Evolutionary conservation across 305 asterid genomes (phyloP).

Genomic region (Striga hermonthica): DNA sequence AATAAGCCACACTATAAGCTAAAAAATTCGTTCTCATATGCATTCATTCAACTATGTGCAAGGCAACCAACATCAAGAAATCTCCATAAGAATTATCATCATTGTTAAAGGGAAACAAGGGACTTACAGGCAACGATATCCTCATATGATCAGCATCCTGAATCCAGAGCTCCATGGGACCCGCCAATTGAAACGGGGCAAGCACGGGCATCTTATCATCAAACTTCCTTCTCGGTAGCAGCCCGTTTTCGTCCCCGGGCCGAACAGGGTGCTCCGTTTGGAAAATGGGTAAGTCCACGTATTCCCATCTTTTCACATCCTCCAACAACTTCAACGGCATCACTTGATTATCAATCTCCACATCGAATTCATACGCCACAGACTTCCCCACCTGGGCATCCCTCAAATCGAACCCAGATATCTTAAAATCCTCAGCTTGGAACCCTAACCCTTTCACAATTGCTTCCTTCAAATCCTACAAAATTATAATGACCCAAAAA

Average conservation of each 20-base stretch:
- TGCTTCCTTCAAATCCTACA: conserved; percentile 83
- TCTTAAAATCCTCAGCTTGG: conserved; percentile 64
- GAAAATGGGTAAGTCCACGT: conserved; percentile 77
- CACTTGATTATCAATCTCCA: conserved; percentile 74
- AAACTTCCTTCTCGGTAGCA: conserved; percentile 42
- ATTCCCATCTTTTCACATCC: conserved; percentile 88
- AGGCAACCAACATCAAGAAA: no score
- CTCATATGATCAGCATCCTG: conserved; percentile 92
- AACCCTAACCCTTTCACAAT: conserved; percentile 86
- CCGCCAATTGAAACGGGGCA: conserved; percentile 85
- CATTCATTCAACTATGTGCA: no score
- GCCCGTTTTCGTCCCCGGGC: conserved; percentile 47
- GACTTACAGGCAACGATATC: conserved; percentile 82
- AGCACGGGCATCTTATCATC: conserved; percentile 63
- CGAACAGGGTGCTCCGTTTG: conserved; percentile 43
- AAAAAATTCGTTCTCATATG: no score
- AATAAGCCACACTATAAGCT: no score
- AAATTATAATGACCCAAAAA: conserved; percentile 8
- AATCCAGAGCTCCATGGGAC: conserved; percentile 95
- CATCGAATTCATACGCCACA: conserved; percentile 80
- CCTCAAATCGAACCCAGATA: conserved; percentile 79
- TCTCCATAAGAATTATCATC: no score
- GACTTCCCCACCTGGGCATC: conserved; percentile 79
- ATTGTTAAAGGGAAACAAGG: background rate
- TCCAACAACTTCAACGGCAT: conserved; percentile 86